Conservation (phyloP, 2,329 filamentous ascomycete species). For the Elsinoe perseae region DNA sequence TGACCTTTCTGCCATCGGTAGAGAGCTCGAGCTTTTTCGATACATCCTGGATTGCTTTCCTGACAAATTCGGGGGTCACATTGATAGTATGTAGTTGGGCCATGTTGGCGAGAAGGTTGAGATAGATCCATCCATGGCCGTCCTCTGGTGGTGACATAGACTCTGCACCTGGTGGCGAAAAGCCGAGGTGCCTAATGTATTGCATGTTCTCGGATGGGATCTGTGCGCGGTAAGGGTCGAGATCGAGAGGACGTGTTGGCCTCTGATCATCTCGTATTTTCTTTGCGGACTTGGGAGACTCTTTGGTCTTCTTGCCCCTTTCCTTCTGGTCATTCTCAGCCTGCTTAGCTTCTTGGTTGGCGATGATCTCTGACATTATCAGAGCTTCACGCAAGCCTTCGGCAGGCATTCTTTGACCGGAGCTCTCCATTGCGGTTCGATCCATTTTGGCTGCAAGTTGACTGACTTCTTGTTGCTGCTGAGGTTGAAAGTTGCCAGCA, state of each 20-base stretch:
- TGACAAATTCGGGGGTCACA: conserved; percentile 70
- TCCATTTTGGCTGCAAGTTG: conserved; percentile 46
- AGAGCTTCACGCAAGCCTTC: conserved; percentile 42
- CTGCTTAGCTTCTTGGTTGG: conserved; percentile 5
- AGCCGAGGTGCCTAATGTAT: conserved; percentile 67
- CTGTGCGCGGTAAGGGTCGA: conserved; percentile 71
- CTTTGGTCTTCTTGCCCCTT: neutral
- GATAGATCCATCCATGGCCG: conserved; percentile 72
- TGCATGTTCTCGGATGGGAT: conserved; percentile 69
- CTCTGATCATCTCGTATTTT: conserved; percentile 45
- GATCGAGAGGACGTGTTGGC: conserved; percentile 65
- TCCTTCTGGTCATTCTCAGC: neutral
- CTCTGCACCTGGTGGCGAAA: conserved; percentile 52
- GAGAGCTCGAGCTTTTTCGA: conserved; percentile 73
- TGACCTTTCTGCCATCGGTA: conserved; percentile 66
- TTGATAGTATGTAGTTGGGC: conserved; percentile 81
- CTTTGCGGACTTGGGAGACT: conserved; percentile 15
- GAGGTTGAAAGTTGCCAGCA: conserved; percentile 38
- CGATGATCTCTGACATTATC: conserved; percentile 32
- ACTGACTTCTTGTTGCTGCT: conserved; percentile 52
- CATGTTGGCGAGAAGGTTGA: conserved; percentile 72
- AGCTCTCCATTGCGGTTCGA: conserved; percentile 34
- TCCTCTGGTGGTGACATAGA: conserved; percentile 48
- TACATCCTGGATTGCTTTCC: conserved; percentile 59
- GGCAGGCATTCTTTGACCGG: conserved; percentile 28